Evolutionary conservation across 306 rosid genomes (phyloP), one percentile per base, ranked within the genome.

Genomic region (Calophaca sinica): DNA sequence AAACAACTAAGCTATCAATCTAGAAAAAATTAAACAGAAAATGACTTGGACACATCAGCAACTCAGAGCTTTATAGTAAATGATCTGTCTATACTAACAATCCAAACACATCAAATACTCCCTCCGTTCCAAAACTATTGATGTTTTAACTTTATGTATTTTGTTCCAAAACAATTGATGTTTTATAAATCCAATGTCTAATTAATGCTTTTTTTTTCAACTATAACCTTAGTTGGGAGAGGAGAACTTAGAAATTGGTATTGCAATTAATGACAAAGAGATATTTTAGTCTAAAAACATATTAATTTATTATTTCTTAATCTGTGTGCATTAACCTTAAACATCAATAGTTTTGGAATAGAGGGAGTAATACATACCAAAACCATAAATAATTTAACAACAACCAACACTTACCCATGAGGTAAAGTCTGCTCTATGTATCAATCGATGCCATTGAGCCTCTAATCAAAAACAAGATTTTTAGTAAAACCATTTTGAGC

Each of bases 361-460:
- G 26, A 20, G 26, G 26, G 26, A 20, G 26, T 26, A 53, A 29
- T 41, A 10, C 64, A 53, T n/a, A 41, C 31, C 13, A 32, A 50
- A 3, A 49, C 13, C 13, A 50, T 26, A 70, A 50, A 78, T 28
- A 52, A 12, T 14, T 51, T 26, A 59, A 62, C 10, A 63, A 46
- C 9, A 70, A 42, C n/a, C 14, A 26, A 72, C 7, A 7, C 39
- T 48, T 51, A 73, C 35, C 64, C 65, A 55, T 13, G 33, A 14
- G 62, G 26, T n/a, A 9, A 42, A 52, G 35, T 45, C 9, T 8
- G 4, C 58, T 11, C 39, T 36, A 66, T 49, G 14, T 33, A 73
- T 48, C 79, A 66, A 80, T 50, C 39, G 49, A 69, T 49, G 75
- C 28, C 46, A 80, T 49, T 46, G 41, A 39, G 44, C 11, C 46